phyloP scores from a whole-genome alignment of 192 early-diverging fungal genomes.

The Endogone sp. region DNA sequence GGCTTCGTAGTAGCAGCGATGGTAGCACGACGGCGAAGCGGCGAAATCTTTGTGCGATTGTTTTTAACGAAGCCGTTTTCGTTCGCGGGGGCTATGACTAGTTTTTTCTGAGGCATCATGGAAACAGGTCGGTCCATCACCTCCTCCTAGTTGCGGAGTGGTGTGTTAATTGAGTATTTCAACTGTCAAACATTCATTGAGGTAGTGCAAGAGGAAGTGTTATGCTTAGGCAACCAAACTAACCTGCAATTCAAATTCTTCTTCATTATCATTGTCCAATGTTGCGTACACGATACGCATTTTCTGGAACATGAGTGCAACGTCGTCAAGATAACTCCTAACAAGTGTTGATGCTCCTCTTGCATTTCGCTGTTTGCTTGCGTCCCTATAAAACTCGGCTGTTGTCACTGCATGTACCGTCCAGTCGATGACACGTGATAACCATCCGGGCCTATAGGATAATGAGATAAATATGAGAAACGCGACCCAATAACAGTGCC shows the following conservation, averaged over 20 bases:
- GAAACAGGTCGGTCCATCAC: constrained; percentile 6
- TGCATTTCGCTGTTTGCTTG: background rate
- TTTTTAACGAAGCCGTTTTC: too few relatives aligned
- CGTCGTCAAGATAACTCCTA: constrained; percentile 37
- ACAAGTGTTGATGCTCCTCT: constrained; percentile 4
- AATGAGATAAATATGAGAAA: too few relatives aligned
- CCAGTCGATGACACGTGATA: constrained; percentile 48
- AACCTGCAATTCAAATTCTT: background rate
- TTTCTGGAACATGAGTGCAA: constrained; percentile 30
- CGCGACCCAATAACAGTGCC: too few relatives aligned
- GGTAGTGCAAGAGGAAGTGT: too few relatives aligned
- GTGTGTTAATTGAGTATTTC: too few relatives aligned
- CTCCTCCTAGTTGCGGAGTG: background rate
- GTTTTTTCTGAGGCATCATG: background rate
- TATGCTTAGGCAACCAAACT: too few relatives aligned
- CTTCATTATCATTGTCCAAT: background rate
- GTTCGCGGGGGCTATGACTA: background rate
- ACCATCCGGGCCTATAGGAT: constrained; percentile 43
- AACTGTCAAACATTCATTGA: too few relatives aligned
- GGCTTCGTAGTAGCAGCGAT: background rate
- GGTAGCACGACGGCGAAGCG: background rate
- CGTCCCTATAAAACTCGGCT: too few relatives aligned
- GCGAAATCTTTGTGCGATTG: too few relatives aligned
- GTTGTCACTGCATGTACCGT: constrained; percentile 15
- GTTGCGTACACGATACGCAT: constrained; percentile 23